phyloP scores from a whole-genome alignment of 352 stramenopile genomes.

The Saprolegnia diclina region DNA sequence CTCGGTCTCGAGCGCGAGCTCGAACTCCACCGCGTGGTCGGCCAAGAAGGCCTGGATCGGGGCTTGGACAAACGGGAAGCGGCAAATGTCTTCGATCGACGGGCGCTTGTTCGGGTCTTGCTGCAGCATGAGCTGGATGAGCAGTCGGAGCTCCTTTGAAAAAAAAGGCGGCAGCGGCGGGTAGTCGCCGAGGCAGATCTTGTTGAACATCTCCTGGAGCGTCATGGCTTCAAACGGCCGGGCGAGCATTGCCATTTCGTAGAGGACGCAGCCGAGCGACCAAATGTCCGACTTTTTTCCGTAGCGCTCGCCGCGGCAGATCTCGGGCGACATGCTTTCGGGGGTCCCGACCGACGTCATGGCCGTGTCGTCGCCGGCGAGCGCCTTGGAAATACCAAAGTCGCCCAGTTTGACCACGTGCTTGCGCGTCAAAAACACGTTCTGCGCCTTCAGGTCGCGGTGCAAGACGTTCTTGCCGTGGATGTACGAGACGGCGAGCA shows the following conservation, averaged over 20 bases:
- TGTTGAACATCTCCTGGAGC: constrained; percentile 79
- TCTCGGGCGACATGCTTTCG: constrained; percentile 86
- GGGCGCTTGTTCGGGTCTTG: constrained; percentile 78
- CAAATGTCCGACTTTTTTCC: constrained; percentile 88
- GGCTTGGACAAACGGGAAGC: constrained; percentile 79
- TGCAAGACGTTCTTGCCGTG: constrained; percentile 86
- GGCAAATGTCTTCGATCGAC: constrained; percentile 86
- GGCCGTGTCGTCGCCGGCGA: constrained; percentile 70
- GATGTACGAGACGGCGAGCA: constrained; percentile 81
- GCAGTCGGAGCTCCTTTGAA: constrained; percentile 70
- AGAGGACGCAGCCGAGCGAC: constrained; percentile 85
- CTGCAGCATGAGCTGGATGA: constrained; percentile 85
- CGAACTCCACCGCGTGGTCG: constrained; percentile 80
- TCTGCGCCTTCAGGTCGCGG: constrained; percentile 83
- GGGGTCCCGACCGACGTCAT: constrained; percentile 80
- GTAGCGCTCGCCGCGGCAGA: constrained; percentile 81
- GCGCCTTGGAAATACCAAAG: constrained; percentile 84
- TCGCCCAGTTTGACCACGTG: constrained; percentile 85
- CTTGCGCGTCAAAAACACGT: constrained; percentile 82
- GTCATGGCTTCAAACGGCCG: constrained; percentile 79
- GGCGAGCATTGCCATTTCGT: constrained; percentile 87
- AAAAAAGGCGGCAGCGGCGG: constrained; percentile 68
- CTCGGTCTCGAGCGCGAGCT: constrained; percentile 78
- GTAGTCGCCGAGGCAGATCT: constrained; percentile 86
- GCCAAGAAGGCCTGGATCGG: constrained; percentile 81